Conservation (phyloP, 2,329 filamentous ascomycete species). For the Colletotrichum plurivorum region DNA sequence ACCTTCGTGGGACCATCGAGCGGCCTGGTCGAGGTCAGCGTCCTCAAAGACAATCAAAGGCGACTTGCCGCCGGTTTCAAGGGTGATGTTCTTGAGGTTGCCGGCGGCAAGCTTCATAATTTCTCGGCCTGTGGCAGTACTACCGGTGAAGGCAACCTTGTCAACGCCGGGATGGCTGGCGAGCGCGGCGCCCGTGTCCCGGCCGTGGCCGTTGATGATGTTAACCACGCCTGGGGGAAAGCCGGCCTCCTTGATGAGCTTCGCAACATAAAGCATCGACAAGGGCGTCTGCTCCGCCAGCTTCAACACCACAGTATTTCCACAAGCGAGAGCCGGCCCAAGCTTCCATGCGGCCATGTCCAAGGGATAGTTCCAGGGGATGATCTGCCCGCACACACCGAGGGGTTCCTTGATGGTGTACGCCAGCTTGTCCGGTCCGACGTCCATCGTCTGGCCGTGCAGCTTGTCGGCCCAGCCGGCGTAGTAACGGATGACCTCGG, state of each 20-base stretch:
- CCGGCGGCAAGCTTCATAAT: slow-evolving; percentile 79
- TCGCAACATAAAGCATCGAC: slow-evolving; percentile 72
- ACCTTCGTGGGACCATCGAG: slow-evolving; percentile 62
- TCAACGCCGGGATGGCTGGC: slow-evolving; percentile 75
- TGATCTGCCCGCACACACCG: slow-evolving; percentile 83
- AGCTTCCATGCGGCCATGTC: slow-evolving; percentile 80
- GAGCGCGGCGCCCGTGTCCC: slow-evolving; percentile 74
- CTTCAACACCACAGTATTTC: slow-evolving; percentile 72
- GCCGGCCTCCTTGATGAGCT: slow-evolving; percentile 76
- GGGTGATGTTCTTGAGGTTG: slow-evolving; percentile 71
- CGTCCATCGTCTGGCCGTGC: slow-evolving; percentile 83
- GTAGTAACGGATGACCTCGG: slow-evolving; percentile 77
- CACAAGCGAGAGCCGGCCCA: slow-evolving; percentile 72
- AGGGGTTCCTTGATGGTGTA: slow-evolving; percentile 84
- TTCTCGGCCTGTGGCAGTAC: slow-evolving; percentile 75
- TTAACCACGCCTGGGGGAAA: slow-evolving; percentile 83
- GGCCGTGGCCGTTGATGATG: slow-evolving; percentile 76
- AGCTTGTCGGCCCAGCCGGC: slow-evolving; percentile 86
- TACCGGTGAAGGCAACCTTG: slow-evolving; percentile 82
- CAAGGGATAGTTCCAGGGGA: slow-evolving; percentile 87
- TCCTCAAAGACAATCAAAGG: slow-evolving; percentile 73
- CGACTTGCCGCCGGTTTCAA: slow-evolving; percentile 74
- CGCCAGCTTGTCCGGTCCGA: slow-evolving; percentile 77
- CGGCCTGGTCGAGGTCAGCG: slow-evolving; percentile 73
- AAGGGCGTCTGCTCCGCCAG: slow-evolving; percentile 73